phyloP scores from a whole-genome alignment of 495 filamentous ascomycete genomes.

The Aspergillus sparsus region DNA sequence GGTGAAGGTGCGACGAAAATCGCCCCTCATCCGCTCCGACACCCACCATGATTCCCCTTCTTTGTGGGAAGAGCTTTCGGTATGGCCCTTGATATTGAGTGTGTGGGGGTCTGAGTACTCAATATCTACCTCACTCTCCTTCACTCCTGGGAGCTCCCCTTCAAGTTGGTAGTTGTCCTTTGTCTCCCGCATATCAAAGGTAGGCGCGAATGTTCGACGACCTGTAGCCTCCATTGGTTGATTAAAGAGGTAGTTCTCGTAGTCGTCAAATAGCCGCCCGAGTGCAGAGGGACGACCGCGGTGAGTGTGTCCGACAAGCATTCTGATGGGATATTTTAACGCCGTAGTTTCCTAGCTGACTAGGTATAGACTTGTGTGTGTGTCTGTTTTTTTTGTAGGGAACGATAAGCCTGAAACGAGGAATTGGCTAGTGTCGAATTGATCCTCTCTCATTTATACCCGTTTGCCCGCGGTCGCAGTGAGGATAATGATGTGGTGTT shows the following conservation, averaged over 20 bases:
- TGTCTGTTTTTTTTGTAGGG: too few species aligned
- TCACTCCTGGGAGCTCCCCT: slow-evolving; percentile 78
- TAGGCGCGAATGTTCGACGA: slow-evolving; percentile 57
- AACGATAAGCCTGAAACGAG: too few species aligned
- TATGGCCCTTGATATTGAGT: slow-evolving; percentile 65
- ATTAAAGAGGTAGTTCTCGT: slow-evolving; percentile 26
- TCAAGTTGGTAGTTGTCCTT: slow-evolving; percentile 71
- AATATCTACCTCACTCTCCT: slow-evolving; percentile 70
- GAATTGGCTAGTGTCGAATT: too few species aligned
- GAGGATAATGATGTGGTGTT: too few species aligned
- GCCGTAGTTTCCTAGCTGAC: neutral
- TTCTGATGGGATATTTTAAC: slow-evolving; percentile 1
- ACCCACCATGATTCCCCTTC: slow-evolving; percentile 65
- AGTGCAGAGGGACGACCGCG: slow-evolving; percentile 29
- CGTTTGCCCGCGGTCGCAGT: too few species aligned
- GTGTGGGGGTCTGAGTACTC: slow-evolving; percentile 78
- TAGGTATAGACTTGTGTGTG: neutral
- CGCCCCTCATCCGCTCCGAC: slow-evolving; percentile 69
- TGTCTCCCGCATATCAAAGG: slow-evolving; percentile 75
- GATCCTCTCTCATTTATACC: too few species aligned
- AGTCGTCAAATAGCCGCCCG: slow-evolving; percentile 38
- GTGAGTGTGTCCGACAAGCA: slow-evolving; percentile 10
- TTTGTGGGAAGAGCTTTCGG: slow-evolving; percentile 24
- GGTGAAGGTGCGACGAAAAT: slow-evolving; percentile 71
- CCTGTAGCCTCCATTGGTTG: slow-evolving; percentile 5